Evolutionary conservation across 257 asterid species (phyloP), one percentile per base, ranked within the genome.

Genomic region (Lycium barbarum): DNA sequence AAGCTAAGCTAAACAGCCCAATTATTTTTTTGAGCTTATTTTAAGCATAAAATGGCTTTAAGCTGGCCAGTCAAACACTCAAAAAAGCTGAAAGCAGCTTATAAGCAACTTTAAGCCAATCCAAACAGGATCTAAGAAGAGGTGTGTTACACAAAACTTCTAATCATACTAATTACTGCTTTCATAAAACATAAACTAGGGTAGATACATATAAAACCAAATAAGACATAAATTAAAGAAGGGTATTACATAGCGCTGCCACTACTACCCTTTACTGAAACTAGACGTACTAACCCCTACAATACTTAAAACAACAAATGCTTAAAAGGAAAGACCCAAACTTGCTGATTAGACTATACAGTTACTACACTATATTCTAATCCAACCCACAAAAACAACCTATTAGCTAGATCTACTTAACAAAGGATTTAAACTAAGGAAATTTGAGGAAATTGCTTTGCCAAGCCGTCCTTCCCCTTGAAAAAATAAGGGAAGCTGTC

Each of bases 401-500:
- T 35, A 33, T 20, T 66, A 38, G 17, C 62, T 13, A 51, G 55
- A 66, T 83, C 61, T 57, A 47, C 18, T 66, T 26, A 71, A 17
- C 45, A n/a, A 45, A 72, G 55, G 53, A 65, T 14, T 35, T 67
- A 14, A 36, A 14, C 6, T 20, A 26, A 65, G 62, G 68, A 83
- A 73, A 67, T 40, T 67, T n/a, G 36, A 83, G 38, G 38, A 49
- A 26, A 51, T 38, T 84, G 76, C 79, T 59, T 55, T 45, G 43
- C 72, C 5, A 85, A 87, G 79, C 83, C 86, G 53, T 53, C 82
- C 78, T 87, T 72, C 90, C 91, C 90, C 83, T 70, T 87, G 91
- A 89, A 89, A 89, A 89, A 86, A 89, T 87, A 87, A 89, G 88
- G 88, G 89, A 87, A 84, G 65, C 22, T 70, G 9, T 10, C 43